These are phyloP conservation scores for Curvularia sp. DNA, from an alignment of 2,329 filamentous ascomycete species.

Conservation along the genomic window DNA sequence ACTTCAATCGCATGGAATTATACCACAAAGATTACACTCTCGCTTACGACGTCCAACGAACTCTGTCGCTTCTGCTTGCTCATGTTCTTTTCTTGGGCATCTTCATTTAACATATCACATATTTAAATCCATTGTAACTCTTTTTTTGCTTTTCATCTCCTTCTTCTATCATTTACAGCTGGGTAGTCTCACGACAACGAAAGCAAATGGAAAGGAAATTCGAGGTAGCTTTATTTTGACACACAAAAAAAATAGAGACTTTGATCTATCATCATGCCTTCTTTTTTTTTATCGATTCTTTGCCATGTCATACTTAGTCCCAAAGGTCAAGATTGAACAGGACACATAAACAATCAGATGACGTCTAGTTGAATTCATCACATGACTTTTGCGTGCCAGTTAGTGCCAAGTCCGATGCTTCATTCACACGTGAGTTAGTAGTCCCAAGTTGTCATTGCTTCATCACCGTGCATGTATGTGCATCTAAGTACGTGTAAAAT, in stretches of 20 bases:
- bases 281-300: not conserved
- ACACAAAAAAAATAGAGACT: no score
- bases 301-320: not conserved
- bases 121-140: not conserved
- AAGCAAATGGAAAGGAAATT: not conserved
- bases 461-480: not conserved
- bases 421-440: no score
- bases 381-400: not conserved
- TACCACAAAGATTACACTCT: not conserved
- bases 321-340: not conserved
- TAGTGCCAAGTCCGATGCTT: not conserved
- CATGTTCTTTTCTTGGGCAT: not conserved
- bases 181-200: not conserved
- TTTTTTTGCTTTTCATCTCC: not conserved
- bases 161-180: not conserved
- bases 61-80: not conserved
- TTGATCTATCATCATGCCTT: not conserved
- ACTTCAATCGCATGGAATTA: not conserved
- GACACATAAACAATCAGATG: not conserved
- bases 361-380: not conserved
- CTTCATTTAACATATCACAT: not conserved
- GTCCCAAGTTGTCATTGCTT: not conserved
- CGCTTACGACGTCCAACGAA: constrained; percentile 1
- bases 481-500: not conserved
- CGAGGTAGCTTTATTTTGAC: not conserved